phyloP scores from a whole-genome alignment of 768 basidiomycete species.

The Mycena metata region DNA sequence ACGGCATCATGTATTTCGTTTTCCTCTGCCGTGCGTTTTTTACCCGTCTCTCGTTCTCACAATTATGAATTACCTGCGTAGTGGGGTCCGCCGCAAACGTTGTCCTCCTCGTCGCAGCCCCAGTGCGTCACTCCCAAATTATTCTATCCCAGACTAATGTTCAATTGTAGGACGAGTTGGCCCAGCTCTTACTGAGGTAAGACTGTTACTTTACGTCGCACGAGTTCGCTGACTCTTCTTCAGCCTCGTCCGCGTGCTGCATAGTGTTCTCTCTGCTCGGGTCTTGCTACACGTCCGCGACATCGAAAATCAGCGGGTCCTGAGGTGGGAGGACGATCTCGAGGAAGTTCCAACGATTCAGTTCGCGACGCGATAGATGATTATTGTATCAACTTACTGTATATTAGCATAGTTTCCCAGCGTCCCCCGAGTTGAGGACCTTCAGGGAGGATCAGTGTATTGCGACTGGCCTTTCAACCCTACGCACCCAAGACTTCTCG shows the following conservation, averaged over 20 bases:
- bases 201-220: background rate
- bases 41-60: background rate
- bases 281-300: constrained; percentile 30
- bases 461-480: no score
- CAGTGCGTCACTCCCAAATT: constrained; percentile 2
- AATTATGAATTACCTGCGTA: background rate
- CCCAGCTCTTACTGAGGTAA: constrained; percentile 21
- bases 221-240: no score
- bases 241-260: constrained; percentile 22
- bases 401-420: no score
- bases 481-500: no score
- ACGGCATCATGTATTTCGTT: constrained; percentile 29
- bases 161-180: background rate
- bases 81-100: constrained; percentile 14
- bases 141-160: no score
- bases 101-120: constrained; percentile 19
- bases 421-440: no score
- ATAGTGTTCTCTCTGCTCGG: constrained; percentile 17
- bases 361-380: no score
- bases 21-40: constrained; percentile 7
- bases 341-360: no score
- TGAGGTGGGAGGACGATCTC: background rate
- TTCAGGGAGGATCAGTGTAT: no score
- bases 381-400: no score
- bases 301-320: background rate